Evolutionary conservation across 306 rosid genomes (phyloP).

Genomic region (Glycine latifolia): DNA sequence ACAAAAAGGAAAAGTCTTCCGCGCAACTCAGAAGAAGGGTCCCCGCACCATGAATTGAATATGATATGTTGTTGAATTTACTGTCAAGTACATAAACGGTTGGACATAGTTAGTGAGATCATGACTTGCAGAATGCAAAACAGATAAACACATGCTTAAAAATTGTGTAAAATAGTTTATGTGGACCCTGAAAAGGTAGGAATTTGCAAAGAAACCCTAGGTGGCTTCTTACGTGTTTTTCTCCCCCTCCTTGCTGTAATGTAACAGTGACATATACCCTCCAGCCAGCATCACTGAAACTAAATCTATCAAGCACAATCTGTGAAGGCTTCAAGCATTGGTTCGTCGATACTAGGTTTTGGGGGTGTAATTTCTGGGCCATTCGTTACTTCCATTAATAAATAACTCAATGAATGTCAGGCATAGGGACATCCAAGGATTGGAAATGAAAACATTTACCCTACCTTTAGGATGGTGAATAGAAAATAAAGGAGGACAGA

Average conservation of each 20-base stretch:
- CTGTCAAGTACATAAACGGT: neutral
- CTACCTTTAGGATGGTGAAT: neutral
- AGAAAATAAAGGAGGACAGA: neutral
- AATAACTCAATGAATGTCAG: neutral
- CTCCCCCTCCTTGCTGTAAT: neutral
- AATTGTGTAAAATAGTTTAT: too few relatives aligned
- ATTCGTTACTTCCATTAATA: neutral
- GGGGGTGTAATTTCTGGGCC: neutral
- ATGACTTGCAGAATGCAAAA: neutral
- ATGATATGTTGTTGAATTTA: neutral
- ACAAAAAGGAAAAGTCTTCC: neutral
- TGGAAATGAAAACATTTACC: neutral
- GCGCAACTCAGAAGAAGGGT: neutral
- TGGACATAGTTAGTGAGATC: neutral
- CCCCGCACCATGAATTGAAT: neutral
- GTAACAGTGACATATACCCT: neutral
- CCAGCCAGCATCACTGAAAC: neutral
- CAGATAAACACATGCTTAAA: too few relatives aligned
- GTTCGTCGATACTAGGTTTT: slow-evolving; percentile 24
- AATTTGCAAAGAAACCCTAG: slow-evolving; percentile 7
- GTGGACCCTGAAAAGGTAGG: neutral
- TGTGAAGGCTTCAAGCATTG: neutral
- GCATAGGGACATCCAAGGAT: neutral
- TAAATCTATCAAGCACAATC: neutral
- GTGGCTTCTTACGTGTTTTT: neutral